Percentiles rank a stretch among this genome's conserved stretches.
Conservation (phyloP, 2,329 filamentous ascomycete genomes). For the Cladosporium sp. region DNA sequence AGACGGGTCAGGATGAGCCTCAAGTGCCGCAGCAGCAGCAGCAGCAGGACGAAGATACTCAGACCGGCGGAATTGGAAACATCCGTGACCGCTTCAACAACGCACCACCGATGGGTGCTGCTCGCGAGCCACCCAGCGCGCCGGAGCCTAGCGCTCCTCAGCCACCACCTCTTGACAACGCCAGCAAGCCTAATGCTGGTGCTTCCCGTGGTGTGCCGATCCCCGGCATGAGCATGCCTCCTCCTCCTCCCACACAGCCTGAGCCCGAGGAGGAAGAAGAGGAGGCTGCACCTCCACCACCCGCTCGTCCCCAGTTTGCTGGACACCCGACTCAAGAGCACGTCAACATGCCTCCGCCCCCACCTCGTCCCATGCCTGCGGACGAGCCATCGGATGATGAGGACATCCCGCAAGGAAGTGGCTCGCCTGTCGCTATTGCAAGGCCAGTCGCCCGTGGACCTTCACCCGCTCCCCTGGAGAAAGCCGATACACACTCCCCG, state of each 20-base stretch:
- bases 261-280: slow-evolving; percentile 18
- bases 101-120: slow-evolving; percentile 56
- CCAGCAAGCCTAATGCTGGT: slow-evolving; percentile 63
- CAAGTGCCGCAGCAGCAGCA: slow-evolving; percentile 38
- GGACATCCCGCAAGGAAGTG: slow-evolving; percentile 44
- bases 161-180: slow-evolving; percentile 61
- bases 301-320: slow-evolving; percentile 28
- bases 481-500: slow-evolving; percentile 41
- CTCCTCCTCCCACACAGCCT: slow-evolving; percentile 35
- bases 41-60: slow-evolving; percentile 49
- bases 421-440: slow-evolving; percentile 78
- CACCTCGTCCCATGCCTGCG: slow-evolving; percentile 37
- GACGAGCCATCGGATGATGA: slow-evolving; percentile 27
- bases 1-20: slow-evolving; percentile 56
- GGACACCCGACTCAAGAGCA: slow-evolving; percentile 49
- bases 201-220: slow-evolving; percentile 63
- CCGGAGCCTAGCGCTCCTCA: slow-evolving; percentile 41
- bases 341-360: slow-evolving; percentile 42
- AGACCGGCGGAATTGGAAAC: slow-evolving; percentile 64
- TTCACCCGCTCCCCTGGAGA: slow-evolving; percentile 46
- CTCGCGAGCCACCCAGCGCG: slow-evolving; percentile 38
- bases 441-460: slow-evolving; percentile 72
- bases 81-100: slow-evolving; percentile 80
- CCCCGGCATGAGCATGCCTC: slow-evolving; percentile 63
- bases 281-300: background rate